A percentile compares a stretch with the other conserved stretches of the same genome.
These are phyloP conservation scores for Colletotrichum incanum DNA, from an alignment of 2,329 filamentous ascomycete genomes.

Conservation along the genomic window DNA sequence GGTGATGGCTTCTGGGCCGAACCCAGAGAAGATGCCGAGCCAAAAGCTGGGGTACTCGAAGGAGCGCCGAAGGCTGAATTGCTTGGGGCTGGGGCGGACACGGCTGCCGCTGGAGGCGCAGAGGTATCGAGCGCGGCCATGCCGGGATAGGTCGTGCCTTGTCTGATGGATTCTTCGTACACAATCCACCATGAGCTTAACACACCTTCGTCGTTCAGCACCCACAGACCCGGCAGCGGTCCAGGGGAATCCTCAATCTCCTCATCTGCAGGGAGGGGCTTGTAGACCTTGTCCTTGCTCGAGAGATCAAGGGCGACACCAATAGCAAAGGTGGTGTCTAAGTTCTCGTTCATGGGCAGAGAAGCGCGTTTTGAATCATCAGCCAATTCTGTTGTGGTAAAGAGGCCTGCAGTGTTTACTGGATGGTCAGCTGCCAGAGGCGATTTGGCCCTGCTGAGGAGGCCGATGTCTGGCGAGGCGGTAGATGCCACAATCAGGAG, in stretches of 20 bases:
- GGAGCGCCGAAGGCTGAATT: slow-evolving; percentile 47
- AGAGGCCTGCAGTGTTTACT: slow-evolving; percentile 76
- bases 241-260: slow-evolving; percentile 85
- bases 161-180: slow-evolving; percentile 87
- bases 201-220: slow-evolving; percentile 90
- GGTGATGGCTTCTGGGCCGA: slow-evolving; percentile 47
- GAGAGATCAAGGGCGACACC: slow-evolving; percentile 90
- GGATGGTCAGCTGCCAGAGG: slow-evolving; percentile 75
- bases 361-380: slow-evolving; percentile 83
- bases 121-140: slow-evolving; percentile 62
- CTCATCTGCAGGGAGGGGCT: slow-evolving; percentile 82
- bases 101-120: slow-evolving; percentile 47
- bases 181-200: slow-evolving; percentile 92
- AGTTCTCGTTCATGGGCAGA: slow-evolving; percentile 78
- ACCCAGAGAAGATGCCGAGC: slow-evolving; percentile 55
- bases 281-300: slow-evolving; percentile 81
- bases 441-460: slow-evolving; percentile 81
- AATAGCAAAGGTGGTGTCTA: slow-evolving; percentile 82
- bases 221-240: slow-evolving; percentile 87
- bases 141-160: slow-evolving; percentile 81
- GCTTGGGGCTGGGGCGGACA: neutral
- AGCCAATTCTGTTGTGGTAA: slow-evolving; percentile 80
- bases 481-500: slow-evolving; percentile 87
- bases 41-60: slow-evolving; percentile 47
- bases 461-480: slow-evolving; percentile 82